phyloP scores from a whole-genome alignment of 2,329 filamentous ascomycete species.

The Exophiala oligosperma region DNA sequence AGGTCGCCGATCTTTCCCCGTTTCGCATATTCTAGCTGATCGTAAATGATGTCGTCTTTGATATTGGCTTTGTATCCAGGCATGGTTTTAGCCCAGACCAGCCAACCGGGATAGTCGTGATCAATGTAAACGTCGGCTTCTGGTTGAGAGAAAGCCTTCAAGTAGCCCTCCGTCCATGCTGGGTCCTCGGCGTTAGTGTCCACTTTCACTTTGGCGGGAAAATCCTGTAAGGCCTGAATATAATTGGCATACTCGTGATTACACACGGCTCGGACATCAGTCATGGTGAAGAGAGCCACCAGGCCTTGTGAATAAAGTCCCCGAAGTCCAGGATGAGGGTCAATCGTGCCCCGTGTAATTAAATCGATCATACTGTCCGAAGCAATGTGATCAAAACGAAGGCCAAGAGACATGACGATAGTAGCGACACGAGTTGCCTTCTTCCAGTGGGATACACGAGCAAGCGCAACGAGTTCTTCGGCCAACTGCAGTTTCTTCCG shows the following conservation, averaged over 20 bases:
- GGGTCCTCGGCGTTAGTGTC: constrained; percentile 72
- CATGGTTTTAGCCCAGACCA: constrained; percentile 90
- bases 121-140: constrained; percentile 88
- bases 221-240: constrained; percentile 74
- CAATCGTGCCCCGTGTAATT: constrained; percentile 78
- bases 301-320: constrained; percentile 80
- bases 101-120: constrained; percentile 89
- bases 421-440: constrained; percentile 86
- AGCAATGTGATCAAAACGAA: constrained; percentile 87
- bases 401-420: constrained; percentile 84
- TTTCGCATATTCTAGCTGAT: constrained; percentile 72
- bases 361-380: constrained; percentile 80
- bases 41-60: constrained; percentile 67
- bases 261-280: constrained; percentile 84
- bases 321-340: constrained; percentile 84
- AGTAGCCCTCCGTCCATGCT: constrained; percentile 74
- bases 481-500: constrained; percentile 78
- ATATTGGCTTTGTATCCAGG: constrained; percentile 75
- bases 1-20: constrained; percentile 77
- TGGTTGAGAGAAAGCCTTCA: constrained; percentile 74
- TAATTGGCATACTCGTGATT: constrained; percentile 86
- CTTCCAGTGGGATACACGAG: constrained; percentile 89
- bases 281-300: constrained; percentile 74
- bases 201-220: constrained; percentile 74
- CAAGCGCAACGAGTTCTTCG: constrained; percentile 74